Evolutionary conservation across 805 yeast species (phyloP).

Genomic region (Saccharomyces mikatae): DNA sequence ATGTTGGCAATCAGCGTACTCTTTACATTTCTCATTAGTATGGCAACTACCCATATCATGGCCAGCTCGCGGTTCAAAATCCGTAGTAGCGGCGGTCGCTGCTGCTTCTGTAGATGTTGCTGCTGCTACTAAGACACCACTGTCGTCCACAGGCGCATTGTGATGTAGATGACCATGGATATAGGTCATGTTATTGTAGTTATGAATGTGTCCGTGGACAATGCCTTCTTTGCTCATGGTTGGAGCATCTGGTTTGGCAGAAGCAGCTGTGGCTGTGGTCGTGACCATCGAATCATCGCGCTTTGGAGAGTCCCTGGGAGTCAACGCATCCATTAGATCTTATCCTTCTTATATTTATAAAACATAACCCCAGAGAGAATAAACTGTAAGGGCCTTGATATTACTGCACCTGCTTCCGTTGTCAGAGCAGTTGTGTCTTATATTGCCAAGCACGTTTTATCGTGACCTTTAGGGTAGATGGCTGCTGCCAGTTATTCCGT

Average conservation of each 20-base stretch:
- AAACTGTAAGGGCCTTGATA: background rate
- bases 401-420: background rate
- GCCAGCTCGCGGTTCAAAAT: background rate
- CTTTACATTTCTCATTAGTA: conserved; percentile 3
- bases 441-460: background rate
- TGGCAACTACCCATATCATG: conserved; percentile 3
- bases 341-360: background rate
- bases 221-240: conserved; percentile 35
- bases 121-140: background rate
- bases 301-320: background rate
- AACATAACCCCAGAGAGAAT: background rate
- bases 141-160: background rate
- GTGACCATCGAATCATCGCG: background rate
- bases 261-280: background rate
- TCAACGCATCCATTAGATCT: background rate
- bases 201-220: conserved; percentile 64
- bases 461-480: background rate
- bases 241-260: background rate
- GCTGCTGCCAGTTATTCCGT: background rate
- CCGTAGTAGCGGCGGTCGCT: background rate
- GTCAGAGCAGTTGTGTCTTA: background rate
- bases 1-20: conserved; percentile 33
- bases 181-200: conserved; percentile 51
- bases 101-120: too few relatives aligned
- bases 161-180: conserved; percentile 63